Conservation (phyloP, 2,329 filamentous ascomycete species). For the Fusarium irregulare region DNA sequence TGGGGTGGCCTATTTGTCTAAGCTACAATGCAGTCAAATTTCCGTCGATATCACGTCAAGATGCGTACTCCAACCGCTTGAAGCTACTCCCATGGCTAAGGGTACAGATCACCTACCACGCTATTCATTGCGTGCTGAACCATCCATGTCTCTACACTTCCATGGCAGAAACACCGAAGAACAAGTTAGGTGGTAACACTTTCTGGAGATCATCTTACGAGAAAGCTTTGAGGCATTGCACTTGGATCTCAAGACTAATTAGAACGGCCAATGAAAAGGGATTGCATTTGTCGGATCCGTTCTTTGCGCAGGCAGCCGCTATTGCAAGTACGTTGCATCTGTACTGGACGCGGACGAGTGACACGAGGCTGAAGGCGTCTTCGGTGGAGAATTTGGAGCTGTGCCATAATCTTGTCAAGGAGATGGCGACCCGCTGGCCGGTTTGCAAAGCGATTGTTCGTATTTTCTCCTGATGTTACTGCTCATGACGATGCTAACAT, state of each 20-base stretch:
- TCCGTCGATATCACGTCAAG: accelerated
- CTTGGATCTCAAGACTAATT: conserved; percentile 32
- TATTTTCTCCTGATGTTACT: accelerated
- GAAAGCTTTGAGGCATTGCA: conserved; percentile 25
- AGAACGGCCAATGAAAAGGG: conserved; percentile 15
- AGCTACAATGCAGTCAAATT: conserved; percentile 22
- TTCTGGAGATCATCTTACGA: conserved; percentile 31
- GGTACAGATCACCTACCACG: conserved; percentile 25
- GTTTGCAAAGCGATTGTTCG: conserved; percentile 23
- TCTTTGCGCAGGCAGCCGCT: conserved; percentile 28
- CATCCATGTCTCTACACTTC: conserved; percentile 23
- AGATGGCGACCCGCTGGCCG: conserved; percentile 29
- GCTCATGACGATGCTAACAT: accelerated
- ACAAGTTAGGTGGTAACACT: conserved; percentile 4
- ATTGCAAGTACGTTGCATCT: conserved; percentile 23
- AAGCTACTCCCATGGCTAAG: conserved; percentile 26
- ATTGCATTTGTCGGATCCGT: conserved; percentile 16
- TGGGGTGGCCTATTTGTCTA: neutral
- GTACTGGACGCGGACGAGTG: conserved; percentile 14
- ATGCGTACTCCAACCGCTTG: neutral
- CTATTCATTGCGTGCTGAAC: conserved; percentile 24
- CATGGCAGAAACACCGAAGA: conserved; percentile 11
- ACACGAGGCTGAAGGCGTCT: neutral
- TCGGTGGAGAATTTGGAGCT: conserved; percentile 11
- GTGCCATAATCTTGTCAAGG: conserved; percentile 15